Conservation (phyloP, 257 asterid genomes). For the Euphrasia confusa region DNA sequence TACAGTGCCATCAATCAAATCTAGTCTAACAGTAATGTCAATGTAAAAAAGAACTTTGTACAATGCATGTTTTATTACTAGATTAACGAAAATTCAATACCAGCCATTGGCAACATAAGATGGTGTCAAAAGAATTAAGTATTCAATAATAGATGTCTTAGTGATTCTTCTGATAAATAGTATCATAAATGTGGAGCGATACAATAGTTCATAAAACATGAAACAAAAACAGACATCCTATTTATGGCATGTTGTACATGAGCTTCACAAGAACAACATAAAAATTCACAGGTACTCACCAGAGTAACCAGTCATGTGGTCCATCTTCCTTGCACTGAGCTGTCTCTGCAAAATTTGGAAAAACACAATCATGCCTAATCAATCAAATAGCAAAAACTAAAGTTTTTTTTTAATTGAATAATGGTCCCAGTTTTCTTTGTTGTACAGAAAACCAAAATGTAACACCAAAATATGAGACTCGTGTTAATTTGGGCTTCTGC, state of each 20-base stretch:
- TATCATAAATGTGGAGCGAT: not conserved
- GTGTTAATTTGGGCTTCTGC: not conserved
- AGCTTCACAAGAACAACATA: not conserved
- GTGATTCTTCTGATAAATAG: not conserved
- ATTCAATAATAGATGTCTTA: not conserved
- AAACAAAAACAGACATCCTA: slow-evolving; percentile 3
- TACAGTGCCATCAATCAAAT: slow-evolving; percentile 16
- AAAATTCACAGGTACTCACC: slow-evolving; percentile 50
- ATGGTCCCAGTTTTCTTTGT: not conserved
- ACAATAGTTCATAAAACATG: not conserved
- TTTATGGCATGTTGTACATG: not conserved
- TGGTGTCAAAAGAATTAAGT: slow-evolving; percentile 7
- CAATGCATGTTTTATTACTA: not conserved
- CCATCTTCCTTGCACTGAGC: slow-evolving; percentile 61
- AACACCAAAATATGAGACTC: not conserved
- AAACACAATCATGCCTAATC: slow-evolving; percentile 25
- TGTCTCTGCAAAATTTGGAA: slow-evolving; percentile 55
- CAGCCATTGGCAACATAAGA: slow-evolving; percentile 7
- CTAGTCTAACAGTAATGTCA: slow-evolving; percentile 5
- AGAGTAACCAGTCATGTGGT: slow-evolving; percentile 42
- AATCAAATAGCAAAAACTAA: slow-evolving; percentile 24
- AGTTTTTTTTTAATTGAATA: not conserved
- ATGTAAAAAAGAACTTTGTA: slow-evolving; percentile 5
- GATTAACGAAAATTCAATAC: not conserved
- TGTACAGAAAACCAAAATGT: not conserved